phyloP scores from a whole-genome alignment of 2,329 filamentous ascomycete genomes.

The Pestalotiopsis sp. region DNA sequence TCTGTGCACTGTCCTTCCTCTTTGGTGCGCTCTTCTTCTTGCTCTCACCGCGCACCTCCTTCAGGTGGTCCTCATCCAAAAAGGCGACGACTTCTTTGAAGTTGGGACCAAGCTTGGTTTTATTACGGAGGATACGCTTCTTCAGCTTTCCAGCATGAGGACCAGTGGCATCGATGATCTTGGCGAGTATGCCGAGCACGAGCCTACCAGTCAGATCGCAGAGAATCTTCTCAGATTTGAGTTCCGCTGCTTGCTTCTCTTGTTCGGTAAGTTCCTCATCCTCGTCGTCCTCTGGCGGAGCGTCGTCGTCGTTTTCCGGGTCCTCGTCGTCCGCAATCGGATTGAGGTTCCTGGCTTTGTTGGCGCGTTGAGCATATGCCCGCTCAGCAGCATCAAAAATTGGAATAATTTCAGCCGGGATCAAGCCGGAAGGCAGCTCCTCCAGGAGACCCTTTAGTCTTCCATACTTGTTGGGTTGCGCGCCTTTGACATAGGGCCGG shows the following conservation, averaged over 20 bases:
- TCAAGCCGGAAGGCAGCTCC: slow-evolving; percentile 64
- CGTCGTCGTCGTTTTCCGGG: slow-evolving; percentile 65
- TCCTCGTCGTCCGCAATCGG: slow-evolving; percentile 71
- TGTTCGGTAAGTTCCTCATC: slow-evolving; percentile 56
- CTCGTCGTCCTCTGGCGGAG: slow-evolving; percentile 62
- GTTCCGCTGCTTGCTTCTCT: slow-evolving; percentile 63
- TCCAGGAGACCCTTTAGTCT: slow-evolving; percentile 67
- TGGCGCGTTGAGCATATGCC: slow-evolving; percentile 71
- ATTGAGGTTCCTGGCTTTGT: slow-evolving; percentile 55
- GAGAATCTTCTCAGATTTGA: slow-evolving; percentile 81
- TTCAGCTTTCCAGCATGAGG: slow-evolving; percentile 65
- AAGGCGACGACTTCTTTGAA: slow-evolving; percentile 83
- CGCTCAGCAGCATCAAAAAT: slow-evolving; percentile 81
- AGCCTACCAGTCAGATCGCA: slow-evolving; percentile 86
- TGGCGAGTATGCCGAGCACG: slow-evolving; percentile 76
- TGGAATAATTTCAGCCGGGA: slow-evolving; percentile 68
- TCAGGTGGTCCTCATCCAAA: slow-evolving; percentile 70
- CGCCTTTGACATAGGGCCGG: slow-evolving; percentile 52
- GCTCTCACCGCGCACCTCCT: slow-evolving; percentile 41
- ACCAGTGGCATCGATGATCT: slow-evolving; percentile 69
- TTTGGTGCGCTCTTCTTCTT: slow-evolving; percentile 45
- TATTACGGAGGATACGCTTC: slow-evolving; percentile 77
- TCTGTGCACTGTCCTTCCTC: slow-evolving; percentile 44
- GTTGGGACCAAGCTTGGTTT: slow-evolving; percentile 77
- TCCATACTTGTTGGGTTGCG: slow-evolving; percentile 48